A percentile compares a stretch with the other conserved stretches of the same genome.
Evolutionary conservation across 1,139 yeast genomes (phyloP).

Genomic region (Hemisphaericaspora lyxosophila): DNA sequence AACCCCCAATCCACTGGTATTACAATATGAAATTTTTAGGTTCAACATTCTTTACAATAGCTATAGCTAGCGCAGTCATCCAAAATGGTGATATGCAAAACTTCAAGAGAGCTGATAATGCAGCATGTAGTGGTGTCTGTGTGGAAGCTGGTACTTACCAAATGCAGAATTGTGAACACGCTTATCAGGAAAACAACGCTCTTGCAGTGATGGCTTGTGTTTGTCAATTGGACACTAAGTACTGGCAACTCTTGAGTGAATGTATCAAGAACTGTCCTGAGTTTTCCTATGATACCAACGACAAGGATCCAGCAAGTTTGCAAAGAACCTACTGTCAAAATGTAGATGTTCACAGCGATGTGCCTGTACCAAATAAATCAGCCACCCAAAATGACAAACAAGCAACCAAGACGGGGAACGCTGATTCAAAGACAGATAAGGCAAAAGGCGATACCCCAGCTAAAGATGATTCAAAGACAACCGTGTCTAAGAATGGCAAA

Average conservation of each 20-base stretch:
- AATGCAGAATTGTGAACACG: background rate
- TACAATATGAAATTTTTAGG: background rate
- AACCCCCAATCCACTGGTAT: too few relatives aligned
- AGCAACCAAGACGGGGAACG: background rate
- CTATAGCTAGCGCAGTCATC: background rate
- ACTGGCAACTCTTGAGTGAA: constrained; percentile 7
- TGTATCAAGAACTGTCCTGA: constrained; percentile 6
- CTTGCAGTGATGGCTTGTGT: constrained; percentile 7
- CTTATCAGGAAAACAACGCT: background rate
- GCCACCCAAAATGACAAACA: background rate
- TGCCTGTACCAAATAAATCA: background rate
- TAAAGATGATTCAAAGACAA: too few relatives aligned
- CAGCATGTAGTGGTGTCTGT: constrained; percentile 2
- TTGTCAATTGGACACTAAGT: constrained; percentile 7
- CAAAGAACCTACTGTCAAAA: constrained; percentile 4
- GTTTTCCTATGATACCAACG: background rate
- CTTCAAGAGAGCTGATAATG: background rate
- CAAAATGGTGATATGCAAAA: background rate
- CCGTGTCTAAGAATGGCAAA: too few relatives aligned
- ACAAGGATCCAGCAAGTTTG: background rate
- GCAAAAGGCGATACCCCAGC: too few relatives aligned
- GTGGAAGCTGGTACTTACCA: constrained; percentile 2
- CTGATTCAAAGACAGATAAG: too few relatives aligned
- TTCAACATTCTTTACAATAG: background rate
- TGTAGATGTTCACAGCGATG: background rate